A percentile compares a stretch with the other conserved stretches of the same genome.
These are phyloP conservation scores for Diaporthe sp. DNA, from an alignment of 2,329 filamentous ascomycete genomes.

Conservation along the genomic window DNA sequence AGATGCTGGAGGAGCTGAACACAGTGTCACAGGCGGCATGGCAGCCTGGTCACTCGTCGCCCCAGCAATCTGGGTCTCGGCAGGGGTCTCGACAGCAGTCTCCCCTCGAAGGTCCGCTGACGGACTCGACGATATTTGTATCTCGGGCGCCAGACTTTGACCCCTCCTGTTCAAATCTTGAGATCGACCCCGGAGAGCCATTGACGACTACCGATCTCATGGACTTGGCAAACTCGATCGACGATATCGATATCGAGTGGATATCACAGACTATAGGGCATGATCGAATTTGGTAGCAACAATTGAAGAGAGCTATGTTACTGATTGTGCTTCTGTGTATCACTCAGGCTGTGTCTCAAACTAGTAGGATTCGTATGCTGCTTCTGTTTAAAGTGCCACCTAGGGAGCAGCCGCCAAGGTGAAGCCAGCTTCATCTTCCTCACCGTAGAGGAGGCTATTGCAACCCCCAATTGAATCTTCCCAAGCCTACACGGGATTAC, in stretches of 20 bases:
- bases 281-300: constrained; percentile 10
- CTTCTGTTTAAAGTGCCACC: no score
- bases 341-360: no score
- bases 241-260: constrained; percentile 59
- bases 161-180: background rate
- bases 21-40: constrained; percentile 5
- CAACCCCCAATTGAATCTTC: no score
- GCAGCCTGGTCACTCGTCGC: background rate
- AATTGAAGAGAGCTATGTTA: no score
- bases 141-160: constrained; percentile 5
- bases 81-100: constrained; percentile 1
- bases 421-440: no score
- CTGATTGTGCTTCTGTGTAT: background rate
- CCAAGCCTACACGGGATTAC: no score
- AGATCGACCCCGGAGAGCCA: constrained; percentile 49
- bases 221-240: constrained; percentile 63
- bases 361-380: no score
- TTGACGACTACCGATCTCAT: constrained; percentile 62
- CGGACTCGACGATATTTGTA: constrained; percentile 20
- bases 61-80: background rate
- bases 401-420: no score
- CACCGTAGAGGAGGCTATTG: no score
- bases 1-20: constrained; percentile 22
- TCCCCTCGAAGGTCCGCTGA: background rate
- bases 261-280: constrained; percentile 57